Conservation (phyloP, 495 filamentous ascomycete genomes). For the Parmelia sp. region DNA sequence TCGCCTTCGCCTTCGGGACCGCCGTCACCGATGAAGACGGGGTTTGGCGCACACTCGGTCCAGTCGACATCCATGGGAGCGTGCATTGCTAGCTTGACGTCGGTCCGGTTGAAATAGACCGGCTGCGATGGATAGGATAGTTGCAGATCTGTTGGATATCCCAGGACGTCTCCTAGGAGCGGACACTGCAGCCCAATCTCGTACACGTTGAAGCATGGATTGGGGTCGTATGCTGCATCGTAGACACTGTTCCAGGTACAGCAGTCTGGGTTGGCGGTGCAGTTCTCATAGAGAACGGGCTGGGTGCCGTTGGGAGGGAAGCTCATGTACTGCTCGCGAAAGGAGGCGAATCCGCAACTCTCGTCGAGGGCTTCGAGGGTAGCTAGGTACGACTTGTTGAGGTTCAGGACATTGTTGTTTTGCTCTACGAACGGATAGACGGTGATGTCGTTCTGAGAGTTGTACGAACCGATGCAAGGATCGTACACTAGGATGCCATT, state of each 20-base stretch:
- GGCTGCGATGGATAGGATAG: constrained; percentile 43
- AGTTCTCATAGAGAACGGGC: constrained; percentile 29
- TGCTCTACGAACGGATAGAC: constrained; percentile 44
- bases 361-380: constrained; percentile 44
- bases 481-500: constrained; percentile 40
- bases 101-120: constrained; percentile 47
- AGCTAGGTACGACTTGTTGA: constrained; percentile 48
- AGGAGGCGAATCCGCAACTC: constrained; percentile 50
- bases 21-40: constrained; percentile 44
- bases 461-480: constrained; percentile 39
- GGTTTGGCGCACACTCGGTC: constrained; percentile 35
- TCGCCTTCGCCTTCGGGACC: constrained; percentile 20
- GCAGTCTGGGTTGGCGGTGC: constrained; percentile 47
- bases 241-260: constrained; percentile 43
- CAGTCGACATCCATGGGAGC: constrained; percentile 43
- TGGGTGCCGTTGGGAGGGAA: constrained; percentile 46
- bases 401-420: constrained; percentile 48
- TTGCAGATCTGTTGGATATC: too few species aligned
- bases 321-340: constrained; percentile 47
- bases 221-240: constrained; percentile 41
- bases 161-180: constrained; percentile 38
- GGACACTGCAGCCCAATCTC: constrained; percentile 44
- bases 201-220: constrained; percentile 59
- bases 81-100: constrained; percentile 53
- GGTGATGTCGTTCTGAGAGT: constrained; percentile 33